Base-by-base conservation (phyloP, 2,329 filamentous ascomycete species). In the Phialemoniopsis sp. region DNA sequence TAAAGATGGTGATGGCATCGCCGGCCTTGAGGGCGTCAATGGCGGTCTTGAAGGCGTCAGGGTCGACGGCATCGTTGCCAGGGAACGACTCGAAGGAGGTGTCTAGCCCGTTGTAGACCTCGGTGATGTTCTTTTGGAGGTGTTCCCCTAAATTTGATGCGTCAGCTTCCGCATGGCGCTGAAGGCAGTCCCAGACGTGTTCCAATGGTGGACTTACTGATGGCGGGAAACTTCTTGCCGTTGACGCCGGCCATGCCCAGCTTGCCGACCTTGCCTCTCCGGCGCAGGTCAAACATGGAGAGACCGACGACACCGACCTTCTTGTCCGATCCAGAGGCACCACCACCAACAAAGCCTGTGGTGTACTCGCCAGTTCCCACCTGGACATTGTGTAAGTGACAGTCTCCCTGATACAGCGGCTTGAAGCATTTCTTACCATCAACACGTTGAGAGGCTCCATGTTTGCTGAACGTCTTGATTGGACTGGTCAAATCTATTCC, bases 311-410 rank as follows among this genome's bases (percentile, higher is more conserved):
- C 91, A 42, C 91, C 90, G 36, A 96, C 86, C 65, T 96, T 96
- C 72, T 96, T 96, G 73, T 96, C 91, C 36, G 89, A 95, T 10
- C 78, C 83, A 4, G 89, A 95, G 37, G 82, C 85, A 43, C 84
- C 85, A 44, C 82, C 83, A 42, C 87, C 89, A 41, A 95, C 89
- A 53, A 93, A 96, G 42, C 90, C 90, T 32, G 91, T 96, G 54
- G 91, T 96, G 74, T 96, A 96, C 75, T 96, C 90, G 56, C 90
- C 91, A 10, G 90, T 95, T 48, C 90, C 90, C 43, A 95, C 79
- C 85, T 83, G 44, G 36, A 16, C 21, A 42, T 53, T 34, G 51
- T 29, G 34, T 37, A 8, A 31, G 38, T 37, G 38, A 47, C 38
- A 48, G 18, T 17, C 34, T 36, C 29, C n/a, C 14, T 8, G 8